Conservation (phyloP, 192 early-diverging fungal genomes). For the Rhizophagus prolifer region DNA sequence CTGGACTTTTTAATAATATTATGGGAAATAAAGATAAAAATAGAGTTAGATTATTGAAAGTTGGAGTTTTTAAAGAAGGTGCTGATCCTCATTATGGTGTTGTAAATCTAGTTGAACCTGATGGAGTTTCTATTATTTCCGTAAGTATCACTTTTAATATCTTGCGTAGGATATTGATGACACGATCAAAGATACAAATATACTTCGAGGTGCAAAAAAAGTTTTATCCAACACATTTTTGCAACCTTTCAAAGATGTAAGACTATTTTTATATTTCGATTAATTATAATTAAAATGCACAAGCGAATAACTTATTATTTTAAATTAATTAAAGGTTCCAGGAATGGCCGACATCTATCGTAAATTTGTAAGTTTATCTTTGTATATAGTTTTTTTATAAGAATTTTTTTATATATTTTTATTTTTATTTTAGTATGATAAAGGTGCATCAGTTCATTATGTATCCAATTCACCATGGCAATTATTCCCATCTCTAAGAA, state of each 20-base stretch:
- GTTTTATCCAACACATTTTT: conserved; percentile 72
- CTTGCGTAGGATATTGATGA: conserved; percentile 75
- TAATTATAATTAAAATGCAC: not conserved
- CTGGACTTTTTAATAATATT: not conserved
- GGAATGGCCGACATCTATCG: conserved; percentile 81
- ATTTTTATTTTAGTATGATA: conserved; percentile 24
- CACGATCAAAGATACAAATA: conserved; percentile 89
- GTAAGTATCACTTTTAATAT: conserved; percentile 11
- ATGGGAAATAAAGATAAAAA: not conserved
- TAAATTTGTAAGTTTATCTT: conserved; percentile 43
- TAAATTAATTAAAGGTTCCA: conserved; percentile 51
- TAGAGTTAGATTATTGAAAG: not conserved
- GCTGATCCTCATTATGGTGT: conserved; percentile 38
- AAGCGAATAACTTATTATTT: not conserved
- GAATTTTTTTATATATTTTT: not conserved
- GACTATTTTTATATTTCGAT: not conserved
- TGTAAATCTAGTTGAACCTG: conserved; percentile 64
- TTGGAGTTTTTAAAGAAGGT: conserved; percentile 19
- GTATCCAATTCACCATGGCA: conserved; percentile 91
- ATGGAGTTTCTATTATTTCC: conserved; percentile 81
- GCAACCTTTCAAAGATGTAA: conserved; percentile 52
- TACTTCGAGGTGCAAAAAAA: conserved; percentile 67
- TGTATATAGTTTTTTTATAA: not conserved
- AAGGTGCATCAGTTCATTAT: conserved; percentile 76
- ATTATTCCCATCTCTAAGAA: conserved; percentile 71